phyloP scores from a whole-genome alignment of 1,139 yeast species.

The Nakaseomyces glabratus region DNA sequence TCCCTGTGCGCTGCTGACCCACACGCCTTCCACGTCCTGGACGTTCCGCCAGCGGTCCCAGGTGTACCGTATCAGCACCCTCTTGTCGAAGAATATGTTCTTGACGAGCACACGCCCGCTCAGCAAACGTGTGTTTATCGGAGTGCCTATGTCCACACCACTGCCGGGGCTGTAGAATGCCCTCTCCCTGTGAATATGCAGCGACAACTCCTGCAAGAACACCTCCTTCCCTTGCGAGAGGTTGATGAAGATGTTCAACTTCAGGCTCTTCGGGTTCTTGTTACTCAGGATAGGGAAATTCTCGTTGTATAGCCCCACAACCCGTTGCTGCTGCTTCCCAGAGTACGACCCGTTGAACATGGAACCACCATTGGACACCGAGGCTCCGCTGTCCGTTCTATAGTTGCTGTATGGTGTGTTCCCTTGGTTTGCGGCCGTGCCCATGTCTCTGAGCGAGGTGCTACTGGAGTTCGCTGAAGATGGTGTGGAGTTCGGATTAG shows the following conservation, averaged over 20 bases:
- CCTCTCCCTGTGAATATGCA: constrained; percentile 17
- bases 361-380: neutral
- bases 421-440: neutral
- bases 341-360: neutral
- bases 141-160: constrained; percentile 3
- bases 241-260: constrained; percentile 25
- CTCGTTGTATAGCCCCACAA: constrained; percentile 22
- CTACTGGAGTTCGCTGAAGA: neutral
- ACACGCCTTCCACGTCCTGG: constrained; percentile 27
- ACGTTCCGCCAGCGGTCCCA: constrained; percentile 26
- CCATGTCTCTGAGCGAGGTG: constrained; percentile 1
- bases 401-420: constrained; percentile 1
- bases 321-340: constrained; percentile 8
- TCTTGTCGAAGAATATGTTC: constrained; percentile 27
- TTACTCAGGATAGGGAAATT: constrained; percentile 28
- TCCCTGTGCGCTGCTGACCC: constrained; percentile 25
- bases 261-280: constrained; percentile 26
- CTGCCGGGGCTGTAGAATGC: constrained; percentile 5
- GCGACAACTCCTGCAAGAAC: constrained; percentile 27
- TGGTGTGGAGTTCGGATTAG: neutral
- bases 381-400: constrained; percentile 1
- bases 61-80: constrained; percentile 26
- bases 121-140: constrained; percentile 11
- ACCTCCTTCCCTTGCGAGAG: constrained; percentile 23
- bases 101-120: constrained; percentile 27